Percentiles rank a stretch among this genome's conserved stretches.
Conservation (phyloP, 495 filamentous ascomycete species). For the Lasiosphaeria ovina region DNA sequence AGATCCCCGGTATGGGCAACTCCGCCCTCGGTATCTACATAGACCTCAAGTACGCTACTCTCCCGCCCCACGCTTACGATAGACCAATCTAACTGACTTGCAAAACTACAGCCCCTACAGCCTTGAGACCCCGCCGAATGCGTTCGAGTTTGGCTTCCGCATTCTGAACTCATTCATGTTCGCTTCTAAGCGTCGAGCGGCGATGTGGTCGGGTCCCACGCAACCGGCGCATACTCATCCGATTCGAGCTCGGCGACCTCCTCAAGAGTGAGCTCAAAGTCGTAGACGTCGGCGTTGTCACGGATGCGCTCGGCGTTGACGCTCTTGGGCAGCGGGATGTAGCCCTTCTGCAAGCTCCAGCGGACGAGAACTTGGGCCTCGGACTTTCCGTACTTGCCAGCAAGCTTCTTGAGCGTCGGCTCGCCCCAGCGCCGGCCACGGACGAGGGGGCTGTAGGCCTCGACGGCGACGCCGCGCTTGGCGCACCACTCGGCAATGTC, state of each 20-base stretch:
- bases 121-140: conserved; percentile 72
- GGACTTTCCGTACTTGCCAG: conserved; percentile 69
- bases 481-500: conserved; percentile 77
- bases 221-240: conserved; percentile 59
- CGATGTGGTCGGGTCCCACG: conserved; percentile 63
- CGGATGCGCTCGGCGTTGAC: conserved; percentile 63
- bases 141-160: conserved; percentile 83
- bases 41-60: conserved; percentile 58
- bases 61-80: no score
- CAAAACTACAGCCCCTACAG: conserved; percentile 60
- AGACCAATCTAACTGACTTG: no score
- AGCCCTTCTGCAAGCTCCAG: conserved; percentile 85
- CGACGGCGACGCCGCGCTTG: conserved; percentile 63
- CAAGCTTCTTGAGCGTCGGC: conserved; percentile 55
- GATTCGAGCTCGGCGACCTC: conserved; percentile 57
- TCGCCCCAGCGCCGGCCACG: conserved; percentile 66
- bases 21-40: conserved; percentile 81
- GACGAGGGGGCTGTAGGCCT: conserved; percentile 81
- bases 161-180: conserved; percentile 29
- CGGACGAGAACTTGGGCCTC: conserved; percentile 76
- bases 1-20: conserved; percentile 51
- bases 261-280: conserved; percentile 69
- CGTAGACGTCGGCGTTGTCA: conserved; percentile 76
- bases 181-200: conserved; percentile 6
- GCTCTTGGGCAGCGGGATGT: conserved; percentile 75